Evolutionary conservation across 768 basidiomycete genomes (phyloP).

Genomic region (Collybia mongolica): DNA sequence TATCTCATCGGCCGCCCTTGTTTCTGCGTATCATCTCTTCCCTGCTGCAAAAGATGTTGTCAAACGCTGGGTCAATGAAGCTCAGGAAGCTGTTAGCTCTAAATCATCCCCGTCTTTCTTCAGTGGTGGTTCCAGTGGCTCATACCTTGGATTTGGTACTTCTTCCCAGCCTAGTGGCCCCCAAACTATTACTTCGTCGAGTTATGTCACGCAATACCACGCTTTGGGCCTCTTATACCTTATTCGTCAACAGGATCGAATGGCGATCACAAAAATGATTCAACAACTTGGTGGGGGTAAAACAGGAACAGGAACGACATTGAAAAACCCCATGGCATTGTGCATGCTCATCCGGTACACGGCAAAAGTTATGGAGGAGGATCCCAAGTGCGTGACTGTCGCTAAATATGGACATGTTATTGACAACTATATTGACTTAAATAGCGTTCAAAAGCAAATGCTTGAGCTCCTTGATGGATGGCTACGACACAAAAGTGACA

Average conservation of each 20-base stretch:
- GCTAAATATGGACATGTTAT: too few relatives aligned
- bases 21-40: constrained; percentile 96
- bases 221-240: constrained; percentile 91
- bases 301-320: constrained; percentile 74
- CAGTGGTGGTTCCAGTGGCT: constrained; percentile 44
- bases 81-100: constrained; percentile 91
- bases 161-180: constrained; percentile 53
- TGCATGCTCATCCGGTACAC: constrained; percentile 99
- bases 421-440: background rate
- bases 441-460: constrained; percentile 88
- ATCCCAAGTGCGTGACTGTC: constrained; percentile 77
- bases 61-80: constrained; percentile 99
- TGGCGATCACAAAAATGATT: constrained; percentile 99
- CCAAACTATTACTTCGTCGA: constrained; percentile 83
- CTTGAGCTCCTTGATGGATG: constrained; percentile 92
- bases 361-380: constrained; percentile 98
- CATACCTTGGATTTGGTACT: constrained; percentile 75
- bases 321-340: constrained; percentile 96
- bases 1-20: constrained; percentile 93
- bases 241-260: constrained; percentile 96
- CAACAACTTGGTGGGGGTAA: constrained; percentile 93
- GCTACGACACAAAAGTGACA: constrained; percentile 98
- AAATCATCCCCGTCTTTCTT: constrained; percentile 79
- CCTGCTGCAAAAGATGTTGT: constrained; percentile 93
- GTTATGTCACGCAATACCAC: constrained; percentile 96